Evolutionary conservation across 495 filamentous ascomycete species (phyloP), one percentile per base, ranked within the genome.

Genomic region (Aspergillus homomorphus): DNA sequence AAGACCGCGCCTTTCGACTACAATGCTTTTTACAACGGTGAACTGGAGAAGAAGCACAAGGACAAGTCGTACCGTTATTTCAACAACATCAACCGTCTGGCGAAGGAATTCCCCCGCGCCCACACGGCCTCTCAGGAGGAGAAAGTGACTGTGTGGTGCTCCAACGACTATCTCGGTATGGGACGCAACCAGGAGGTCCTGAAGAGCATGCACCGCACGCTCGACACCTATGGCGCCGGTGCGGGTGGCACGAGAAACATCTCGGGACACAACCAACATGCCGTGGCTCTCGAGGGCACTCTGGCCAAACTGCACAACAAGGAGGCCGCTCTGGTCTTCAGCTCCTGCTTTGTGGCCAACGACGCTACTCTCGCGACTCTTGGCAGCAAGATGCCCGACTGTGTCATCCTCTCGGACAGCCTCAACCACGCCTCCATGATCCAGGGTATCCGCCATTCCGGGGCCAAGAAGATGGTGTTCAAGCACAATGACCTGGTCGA

Each of bases 11-110:
- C 84, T 59, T 98, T 96, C 72, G 80, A 97, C 73, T 98, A 98
- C 63, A 83, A 96, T 64, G 86, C 69, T 50, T 98, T 98, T 79
- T 98, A 98, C 76, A 70, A 87, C 38, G 73, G 73, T 43, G 93
- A 98, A 70, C 76, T 98, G 57, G 91, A 95, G 64, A 98, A 96
- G 86, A 98, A 98, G 76, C 95, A 96, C 84, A 92, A 96, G 80
- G 95, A 98, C 81, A 97, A 96, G 78, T 96, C 91, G 41, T 98
- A 98, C 79, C 90, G 94, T 65, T 98, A 98, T 80, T 98, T 98
- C 84, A 98, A 98, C 80, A 98, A 98, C 80, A 98, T 98, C 86
- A 98, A 98, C 70, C 90, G 94, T 21, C 81, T 98, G 57, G 94
- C 95, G 56, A 88, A 95, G 76, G 90, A 98, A 60, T 98, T 98